Evolutionary conservation across 306 rosid genomes (phyloP), one percentile per base, ranked within the genome.

Genomic region (Oxytropis ochrocephala): DNA sequence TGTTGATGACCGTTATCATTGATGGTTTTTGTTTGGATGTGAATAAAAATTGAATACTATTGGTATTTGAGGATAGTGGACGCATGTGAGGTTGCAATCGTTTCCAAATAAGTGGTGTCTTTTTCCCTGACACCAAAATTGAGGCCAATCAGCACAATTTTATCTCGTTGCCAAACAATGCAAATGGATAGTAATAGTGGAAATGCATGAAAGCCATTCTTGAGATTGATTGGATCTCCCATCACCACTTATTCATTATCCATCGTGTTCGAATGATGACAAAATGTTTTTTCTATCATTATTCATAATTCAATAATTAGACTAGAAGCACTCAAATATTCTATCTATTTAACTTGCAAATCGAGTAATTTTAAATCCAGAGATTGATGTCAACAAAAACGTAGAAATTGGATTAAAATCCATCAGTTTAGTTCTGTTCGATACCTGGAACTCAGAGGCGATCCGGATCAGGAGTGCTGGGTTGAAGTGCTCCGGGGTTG

Each of bases 21-120:
- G 2, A 30, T 43, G 47, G 6, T 29, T 64, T 64, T 74, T 64
- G 73, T 64, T 64, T 43, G 67, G 12, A 74, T n/a, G 5, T 53
- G 52, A 52, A 16, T 63, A 52, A 5, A 41, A 16, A 13, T n/a
- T 53, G 52, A 52, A 16, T 63, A 52, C 6, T 52, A 16, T 24
- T 13, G 39, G 43, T 19, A 39, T 13, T 21, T 39, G 17, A 27
- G 62, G 52, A 13, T 52, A 35, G 4, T 33, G 11, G 14, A 4
- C 0, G 6, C 39, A 39, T 53, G 30, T 69, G 2, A 38, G 74
- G 73, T 68, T 17, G 32, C 32, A 7, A 12, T 7, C 11, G 36
- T 19, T 36, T 36, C 63, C 27, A 18, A 36, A n/a, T 12, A 19
- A 19, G 0, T 29, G 12, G 24, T 38, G 38, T 8, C 29, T 12